Evolutionary conservation across 306 rosid species (phyloP).

Genomic region (Casuarina equisetifolia): DNA sequence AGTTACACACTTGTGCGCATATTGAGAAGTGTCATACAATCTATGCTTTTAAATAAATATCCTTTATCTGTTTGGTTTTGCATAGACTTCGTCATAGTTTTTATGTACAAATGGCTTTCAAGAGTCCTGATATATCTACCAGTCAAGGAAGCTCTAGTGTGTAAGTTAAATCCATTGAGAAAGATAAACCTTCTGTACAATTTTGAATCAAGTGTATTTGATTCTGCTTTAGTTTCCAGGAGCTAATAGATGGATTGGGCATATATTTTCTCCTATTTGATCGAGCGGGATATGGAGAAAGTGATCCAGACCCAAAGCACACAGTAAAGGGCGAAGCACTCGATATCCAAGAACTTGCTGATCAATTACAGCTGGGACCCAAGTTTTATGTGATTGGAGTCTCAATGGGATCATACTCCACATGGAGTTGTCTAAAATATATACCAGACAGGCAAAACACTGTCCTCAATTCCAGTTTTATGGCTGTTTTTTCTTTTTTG

Average conservation of each 20-base stretch:
- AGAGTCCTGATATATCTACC: slow-evolving; percentile 8
- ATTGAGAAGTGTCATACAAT: background rate
- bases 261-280: slow-evolving; percentile 75
- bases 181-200: background rate
- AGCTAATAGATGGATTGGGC: slow-evolving; percentile 70
- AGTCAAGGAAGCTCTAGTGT: slow-evolving; percentile 6
- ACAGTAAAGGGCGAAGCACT: slow-evolving; percentile 73
- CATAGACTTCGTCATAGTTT: background rate
- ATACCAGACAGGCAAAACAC: slow-evolving; percentile 75
- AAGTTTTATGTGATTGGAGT: slow-evolving; percentile 86
- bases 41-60: slow-evolving; percentile 6
- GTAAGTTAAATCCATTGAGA: slow-evolving; percentile 8
- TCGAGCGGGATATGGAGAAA: slow-evolving; percentile 91
- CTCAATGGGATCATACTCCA: slow-evolving; percentile 84
- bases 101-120: background rate
- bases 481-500: background rate
- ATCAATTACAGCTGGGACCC: slow-evolving; percentile 64
- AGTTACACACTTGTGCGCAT: slow-evolving; percentile 11
- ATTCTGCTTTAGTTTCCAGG: slow-evolving; percentile 57
- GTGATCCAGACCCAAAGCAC: slow-evolving; percentile 82
- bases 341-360: slow-evolving; percentile 87
- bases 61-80: background rate
- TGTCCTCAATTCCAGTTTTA: slow-evolving; percentile 9
- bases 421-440: slow-evolving; percentile 88
- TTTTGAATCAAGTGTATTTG: slow-evolving; percentile 28